phyloP scores from a whole-genome alignment of 768 basidiomycete species.

The Termitomyces sp. region DNA sequence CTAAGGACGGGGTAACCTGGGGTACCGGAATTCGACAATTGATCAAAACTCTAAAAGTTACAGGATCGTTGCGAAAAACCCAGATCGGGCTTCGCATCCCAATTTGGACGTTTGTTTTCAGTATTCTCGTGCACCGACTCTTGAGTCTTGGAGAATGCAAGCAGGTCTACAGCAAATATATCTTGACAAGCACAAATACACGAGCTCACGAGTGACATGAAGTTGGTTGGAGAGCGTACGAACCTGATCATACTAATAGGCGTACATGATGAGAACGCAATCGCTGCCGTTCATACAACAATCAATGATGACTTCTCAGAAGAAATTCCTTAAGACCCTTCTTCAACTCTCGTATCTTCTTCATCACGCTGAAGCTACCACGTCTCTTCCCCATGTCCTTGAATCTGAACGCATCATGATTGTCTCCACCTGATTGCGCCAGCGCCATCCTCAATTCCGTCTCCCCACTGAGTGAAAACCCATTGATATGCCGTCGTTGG shows the following conservation, averaged over 20 bases:
- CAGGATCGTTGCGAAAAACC: no score
- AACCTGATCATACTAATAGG: not conserved
- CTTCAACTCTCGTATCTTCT: conserved; percentile 15
- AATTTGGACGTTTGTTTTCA: no score
- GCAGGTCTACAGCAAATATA: not conserved
- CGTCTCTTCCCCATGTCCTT: conserved; percentile 18
- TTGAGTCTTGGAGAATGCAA: no score
- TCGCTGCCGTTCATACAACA: not conserved
- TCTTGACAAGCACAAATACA: not conserved
- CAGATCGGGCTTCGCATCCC: no score
- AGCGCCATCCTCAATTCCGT: conserved; percentile 58
- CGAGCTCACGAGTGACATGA: not conserved
- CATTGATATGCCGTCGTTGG: conserved; percentile 20
- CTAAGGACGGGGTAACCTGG: no score
- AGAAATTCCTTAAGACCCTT: conserved; percentile 31
- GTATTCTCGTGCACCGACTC: no score
- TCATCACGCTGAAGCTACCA: conserved; percentile 8
- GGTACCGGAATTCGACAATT: no score
- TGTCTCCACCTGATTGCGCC: conserved; percentile 32
- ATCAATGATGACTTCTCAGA: conserved; percentile 3
- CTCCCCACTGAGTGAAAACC: conserved; percentile 60
- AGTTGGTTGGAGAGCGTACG: not conserved
- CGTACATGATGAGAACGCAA: not conserved
- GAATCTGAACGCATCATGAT: conserved; percentile 18
- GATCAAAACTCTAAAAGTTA: no score